phyloP scores from a whole-genome alignment of 148 eudicot species.

The Vaccinium vitisidaea region DNA sequence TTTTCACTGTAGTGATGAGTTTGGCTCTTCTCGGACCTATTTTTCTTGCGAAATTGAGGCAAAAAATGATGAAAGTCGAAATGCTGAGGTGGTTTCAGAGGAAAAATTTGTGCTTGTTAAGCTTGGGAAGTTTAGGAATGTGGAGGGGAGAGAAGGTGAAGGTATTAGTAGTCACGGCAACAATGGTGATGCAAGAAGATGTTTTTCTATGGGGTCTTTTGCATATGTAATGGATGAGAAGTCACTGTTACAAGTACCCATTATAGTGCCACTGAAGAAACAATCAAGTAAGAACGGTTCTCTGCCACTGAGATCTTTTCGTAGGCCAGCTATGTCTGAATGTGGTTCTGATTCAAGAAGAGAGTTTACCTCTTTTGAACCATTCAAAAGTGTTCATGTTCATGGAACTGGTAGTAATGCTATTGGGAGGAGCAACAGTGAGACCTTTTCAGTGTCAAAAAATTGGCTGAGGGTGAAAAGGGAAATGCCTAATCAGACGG shows the following conservation, averaged over 20 bases:
- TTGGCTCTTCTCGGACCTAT: constrained; percentile 21
- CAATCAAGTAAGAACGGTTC: constrained; percentile 33
- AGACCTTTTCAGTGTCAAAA: constrained; percentile 71
- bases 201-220: constrained; percentile 92
- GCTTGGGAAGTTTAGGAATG: constrained; percentile 75
- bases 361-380: constrained; percentile 49
- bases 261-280: constrained; percentile 54
- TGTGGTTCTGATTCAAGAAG: constrained; percentile 69
- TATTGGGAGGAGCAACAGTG: constrained; percentile 37
- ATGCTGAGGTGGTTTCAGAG: constrained; percentile 4
- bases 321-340: constrained; percentile 62
- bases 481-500: constrained; percentile 20
- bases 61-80: constrained; percentile 12
- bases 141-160: constrained; percentile 48
- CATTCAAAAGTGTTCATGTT: constrained; percentile 25
- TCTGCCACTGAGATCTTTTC: constrained; percentile 40
- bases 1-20: constrained; percentile 20
- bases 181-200: constrained; percentile 61
- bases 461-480: constrained; percentile 62
- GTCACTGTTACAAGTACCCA: constrained; percentile 64
- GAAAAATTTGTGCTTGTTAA: constrained; percentile 61
- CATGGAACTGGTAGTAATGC: constrained; percentile 11
- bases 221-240: constrained; percentile 82
- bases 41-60: constrained; percentile 22
- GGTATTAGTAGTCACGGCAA: constrained; percentile 17